Base-by-base conservation (phyloP, 1,284 basidiomycete genomes). In the Afroboletus lepidellus region DNA sequence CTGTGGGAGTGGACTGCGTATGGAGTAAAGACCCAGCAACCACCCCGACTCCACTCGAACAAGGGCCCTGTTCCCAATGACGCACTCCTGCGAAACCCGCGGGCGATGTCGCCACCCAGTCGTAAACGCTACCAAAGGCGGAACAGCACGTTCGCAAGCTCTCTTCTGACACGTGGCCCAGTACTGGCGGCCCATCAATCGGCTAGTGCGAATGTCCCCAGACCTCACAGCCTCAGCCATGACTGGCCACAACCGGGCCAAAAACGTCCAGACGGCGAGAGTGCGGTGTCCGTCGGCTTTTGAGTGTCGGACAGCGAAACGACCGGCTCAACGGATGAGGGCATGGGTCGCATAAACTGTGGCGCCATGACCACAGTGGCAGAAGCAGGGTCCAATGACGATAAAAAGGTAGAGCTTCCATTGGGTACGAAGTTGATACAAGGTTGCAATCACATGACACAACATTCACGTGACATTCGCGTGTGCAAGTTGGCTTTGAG, bases 401-500 rank as follows among this genome's bases (percentile, higher is more conserved):
- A n/a, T n/a, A n/a, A n/a, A n/a, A n/a, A n/a, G n/a, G n/a, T n/a
- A n/a, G n/a, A n/a, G n/a, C n/a, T n/a, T n/a, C n/a, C n/a, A n/a
- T 43, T 20, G 27, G 8, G 23, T 27, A 18, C 21, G 21, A 30
- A 20, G 38, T 27, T n/a, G 36, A 37, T 25, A 25, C n/a, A 34
- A 27, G 27, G 27, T 8, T 32, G 30, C 9, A n/a, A 9, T 27
- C 25, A 27, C 25, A 27, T 27, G 25, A 27, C 9, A 9, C 5
- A 27, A 27, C 6, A 27, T 9, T 27, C 65, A 66, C 67, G 65
- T 70, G 65, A 59, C 18, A 21, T 36, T 60, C 51, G 53, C 67
- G 65, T 65, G 65, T 55, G 42, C 55, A 42, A 39, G 65, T 69
- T 70, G 53, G 51, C 47, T 60, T 63, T 66, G 27, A 33, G 12